Conservation (phyloP, 1,284 basidiomycete genomes). For the Malassezia yamatoensis region DNA sequence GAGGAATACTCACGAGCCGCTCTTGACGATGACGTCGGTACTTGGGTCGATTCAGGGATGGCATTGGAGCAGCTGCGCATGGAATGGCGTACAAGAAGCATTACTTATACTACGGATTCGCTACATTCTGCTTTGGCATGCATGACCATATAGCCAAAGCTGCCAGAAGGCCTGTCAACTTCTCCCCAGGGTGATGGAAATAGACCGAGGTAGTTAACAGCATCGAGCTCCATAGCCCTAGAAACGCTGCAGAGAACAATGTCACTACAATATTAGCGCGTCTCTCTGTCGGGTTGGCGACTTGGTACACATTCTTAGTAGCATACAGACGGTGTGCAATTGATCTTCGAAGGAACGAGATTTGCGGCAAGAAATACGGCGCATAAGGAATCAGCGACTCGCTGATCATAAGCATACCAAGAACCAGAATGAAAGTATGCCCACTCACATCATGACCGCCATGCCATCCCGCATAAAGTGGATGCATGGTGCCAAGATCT, state of each 20-base stretch:
- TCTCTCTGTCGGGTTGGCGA: neutral
- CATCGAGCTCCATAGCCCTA: conserved; percentile 66
- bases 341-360: neutral
- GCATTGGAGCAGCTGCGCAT: conserved; percentile 1
- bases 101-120: neutral
- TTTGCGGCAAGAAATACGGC: conserved; percentile 32
- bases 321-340: conserved; percentile 17
- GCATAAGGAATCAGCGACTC: conserved; percentile 58
- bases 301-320: conserved; percentile 15
- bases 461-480: conserved; percentile 49
- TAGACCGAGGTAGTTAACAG: conserved; percentile 71
- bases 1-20: conserved; percentile 4
- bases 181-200: conserved; percentile 80
- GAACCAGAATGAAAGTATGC: conserved; percentile 80
- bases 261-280: conserved; percentile 16
- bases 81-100: conserved; percentile 5
- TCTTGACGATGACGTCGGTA: conserved; percentile 9
- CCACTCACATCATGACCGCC: conserved; percentile 88
- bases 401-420: conserved; percentile 68
- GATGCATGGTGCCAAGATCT: conserved; percentile 45
- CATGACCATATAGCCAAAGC: conserved; percentile 30
- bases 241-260: conserved; percentile 51
- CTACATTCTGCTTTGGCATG: conserved; percentile 24
- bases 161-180: conserved; percentile 61
- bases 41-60: conserved; percentile 2